Evolutionary conservation across 345 rosid genomes (phyloP).

Genomic region (Linum lewisii): DNA sequence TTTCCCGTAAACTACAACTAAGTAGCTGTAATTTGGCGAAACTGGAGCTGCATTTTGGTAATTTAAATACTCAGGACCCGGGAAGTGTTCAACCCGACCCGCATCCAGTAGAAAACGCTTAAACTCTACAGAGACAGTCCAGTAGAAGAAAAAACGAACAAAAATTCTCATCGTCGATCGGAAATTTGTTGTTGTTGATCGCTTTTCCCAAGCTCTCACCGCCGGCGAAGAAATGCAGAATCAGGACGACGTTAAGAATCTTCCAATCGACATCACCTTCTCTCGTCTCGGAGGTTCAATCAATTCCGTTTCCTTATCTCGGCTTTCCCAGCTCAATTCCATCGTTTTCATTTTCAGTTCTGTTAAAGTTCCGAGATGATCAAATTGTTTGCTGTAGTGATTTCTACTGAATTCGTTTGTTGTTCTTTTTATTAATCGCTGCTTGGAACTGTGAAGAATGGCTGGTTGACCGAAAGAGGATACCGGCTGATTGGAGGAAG

Average conservation of each 20-base stretch:
- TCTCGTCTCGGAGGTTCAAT: not conserved
- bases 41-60: not conserved
- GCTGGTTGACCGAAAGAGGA: conserved; percentile 86
- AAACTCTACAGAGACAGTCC: not conserved
- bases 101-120: not conserved
- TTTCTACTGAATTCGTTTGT: not conserved
- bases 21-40: not conserved
- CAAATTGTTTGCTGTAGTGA: not conserved
- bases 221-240: not conserved
- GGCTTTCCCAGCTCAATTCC: not conserved
- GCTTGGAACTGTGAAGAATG: not conserved
- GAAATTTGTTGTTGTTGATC: too few relatives aligned
- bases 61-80: not conserved
- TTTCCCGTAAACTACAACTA: not conserved
- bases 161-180: too few relatives aligned
- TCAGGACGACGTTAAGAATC: not conserved
- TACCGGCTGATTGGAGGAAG: conserved; percentile 90
- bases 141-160: too few relatives aligned
- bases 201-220: not conserved
- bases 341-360: not conserved
- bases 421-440: not conserved
- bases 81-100: not conserved
- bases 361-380: not conserved
- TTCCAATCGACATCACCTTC: not conserved
- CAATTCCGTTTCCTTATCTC: not conserved